Conservation (phyloP, 805 yeast species). For the Candida sonorensis region DNA sequence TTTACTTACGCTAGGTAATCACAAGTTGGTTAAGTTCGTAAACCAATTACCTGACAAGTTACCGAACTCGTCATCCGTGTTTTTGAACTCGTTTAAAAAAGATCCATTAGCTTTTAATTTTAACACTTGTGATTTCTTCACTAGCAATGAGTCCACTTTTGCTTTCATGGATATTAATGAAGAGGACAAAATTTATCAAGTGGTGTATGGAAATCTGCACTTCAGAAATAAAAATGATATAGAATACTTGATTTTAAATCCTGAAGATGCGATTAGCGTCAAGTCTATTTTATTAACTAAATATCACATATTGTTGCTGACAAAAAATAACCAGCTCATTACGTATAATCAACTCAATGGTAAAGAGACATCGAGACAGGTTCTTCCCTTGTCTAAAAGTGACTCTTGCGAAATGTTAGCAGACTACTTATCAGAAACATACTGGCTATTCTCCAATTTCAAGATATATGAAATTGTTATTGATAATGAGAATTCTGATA, state of each 20-base stretch:
- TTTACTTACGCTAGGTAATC: conserved; percentile 8
- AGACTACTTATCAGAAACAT: conserved; percentile 50
- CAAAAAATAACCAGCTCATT: conserved; percentile 33
- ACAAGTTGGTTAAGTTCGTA: conserved; percentile 10
- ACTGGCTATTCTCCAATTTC: conserved; percentile 64
- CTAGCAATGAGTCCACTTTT: conserved; percentile 8
- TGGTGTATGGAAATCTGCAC: conserved; percentile 14
- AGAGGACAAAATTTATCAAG: conserved; percentile 10
- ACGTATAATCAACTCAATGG: conserved; percentile 47
- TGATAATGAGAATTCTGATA: conserved; percentile 60
- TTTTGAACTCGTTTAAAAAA: conserved; percentile 12
- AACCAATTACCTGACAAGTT: conserved; percentile 6
- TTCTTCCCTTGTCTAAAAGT: conserved; percentile 24
- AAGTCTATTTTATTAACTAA: conserved; percentile 40
- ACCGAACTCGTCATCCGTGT: conserved; percentile 5
- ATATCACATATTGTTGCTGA: conserved; percentile 46
- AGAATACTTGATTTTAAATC: conserved; percentile 7
- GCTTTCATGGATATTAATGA: conserved; percentile 18
- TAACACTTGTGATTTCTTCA: conserved; percentile 7
- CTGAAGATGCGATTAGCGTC: conserved; percentile 9
- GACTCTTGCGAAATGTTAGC: conserved; percentile 38
- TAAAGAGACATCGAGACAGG: conserved; percentile 34
- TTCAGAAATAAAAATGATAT: conserved; percentile 19
- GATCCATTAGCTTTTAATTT: conserved; percentile 18
- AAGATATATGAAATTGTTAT: conserved; percentile 68